Evolutionary conservation across 495 filamentous ascomycete species (phyloP).

Genomic region (Talaromyces wortmannii): DNA sequence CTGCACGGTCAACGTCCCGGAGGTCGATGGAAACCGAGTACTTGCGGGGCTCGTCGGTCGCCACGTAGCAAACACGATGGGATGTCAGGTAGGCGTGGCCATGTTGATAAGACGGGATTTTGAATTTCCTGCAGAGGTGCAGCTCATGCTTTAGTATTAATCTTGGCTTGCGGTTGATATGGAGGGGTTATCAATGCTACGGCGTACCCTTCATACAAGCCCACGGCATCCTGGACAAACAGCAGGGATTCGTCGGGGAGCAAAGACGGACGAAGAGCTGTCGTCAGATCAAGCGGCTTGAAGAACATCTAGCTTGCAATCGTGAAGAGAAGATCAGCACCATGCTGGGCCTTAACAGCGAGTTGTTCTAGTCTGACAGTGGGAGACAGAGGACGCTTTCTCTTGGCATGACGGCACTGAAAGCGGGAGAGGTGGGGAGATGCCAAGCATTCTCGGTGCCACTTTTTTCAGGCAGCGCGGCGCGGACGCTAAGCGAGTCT

Average conservation of each 20-base stretch:
- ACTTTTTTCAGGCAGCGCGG: background rate
- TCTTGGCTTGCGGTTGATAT: background rate
- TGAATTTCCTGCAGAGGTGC: slow-evolving; percentile 67
- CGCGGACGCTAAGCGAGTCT: slow-evolving; percentile 3
- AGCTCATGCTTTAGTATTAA: background rate
- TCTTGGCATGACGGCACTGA: background rate
- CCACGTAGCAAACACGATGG: slow-evolving; percentile 91
- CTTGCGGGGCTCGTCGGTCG: slow-evolving; percentile 79
- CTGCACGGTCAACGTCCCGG: slow-evolving; percentile 83
- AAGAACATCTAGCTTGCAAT: slow-evolving; percentile 73
- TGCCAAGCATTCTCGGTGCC: background rate
- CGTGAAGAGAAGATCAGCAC: background rate
- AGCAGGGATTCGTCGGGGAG: slow-evolving; percentile 85
- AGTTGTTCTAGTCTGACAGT: background rate
- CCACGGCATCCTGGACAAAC: slow-evolving; percentile 95
- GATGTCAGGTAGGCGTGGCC: slow-evolving; percentile 95
- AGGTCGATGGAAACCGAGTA: slow-evolving; percentile 79
- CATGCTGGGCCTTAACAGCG: slow-evolving; percentile 3
- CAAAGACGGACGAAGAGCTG: slow-evolving; percentile 84
- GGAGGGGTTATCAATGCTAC: background rate
- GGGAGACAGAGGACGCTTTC: background rate
- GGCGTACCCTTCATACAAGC: slow-evolving; percentile 91
- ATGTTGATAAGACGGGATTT: slow-evolving; percentile 89
- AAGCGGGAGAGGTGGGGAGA: too few species aligned
- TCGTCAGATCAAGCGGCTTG: slow-evolving; percentile 89